phyloP scores from a whole-genome alignment of 78 protist genomes.

The Dictyostelium capitatum region DNA sequence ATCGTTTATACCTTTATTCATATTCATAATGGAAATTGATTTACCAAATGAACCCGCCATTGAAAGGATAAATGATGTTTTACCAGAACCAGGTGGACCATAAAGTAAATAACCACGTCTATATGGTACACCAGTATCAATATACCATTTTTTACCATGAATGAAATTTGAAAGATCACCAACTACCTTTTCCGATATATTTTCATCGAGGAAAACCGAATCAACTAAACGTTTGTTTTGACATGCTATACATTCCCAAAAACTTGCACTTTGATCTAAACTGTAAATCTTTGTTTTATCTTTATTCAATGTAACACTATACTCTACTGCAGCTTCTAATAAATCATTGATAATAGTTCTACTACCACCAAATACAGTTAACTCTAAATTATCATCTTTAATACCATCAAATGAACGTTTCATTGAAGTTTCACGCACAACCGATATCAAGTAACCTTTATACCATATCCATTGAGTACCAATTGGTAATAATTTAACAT shows the following conservation, averaged over 20 bases:
- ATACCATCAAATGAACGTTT: slow-evolving; percentile 43
- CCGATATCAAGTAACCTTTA: slow-evolving; percentile 21
- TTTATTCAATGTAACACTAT: slow-evolving; percentile 31
- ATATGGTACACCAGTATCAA: slow-evolving; percentile 83
- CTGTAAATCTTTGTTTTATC: slow-evolving; percentile 66
- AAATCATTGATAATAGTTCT: neutral
- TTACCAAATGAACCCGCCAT: slow-evolving; percentile 63
- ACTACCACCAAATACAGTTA: slow-evolving; percentile 30
- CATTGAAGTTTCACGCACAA: slow-evolving; percentile 2
- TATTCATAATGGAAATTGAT: slow-evolving; percentile 68
- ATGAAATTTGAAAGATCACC: slow-evolving; percentile 71
- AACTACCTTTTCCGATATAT: slow-evolving; percentile 2
- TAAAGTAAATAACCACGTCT: slow-evolving; percentile 84
- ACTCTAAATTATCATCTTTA: slow-evolving; percentile 26
- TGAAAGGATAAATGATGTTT: slow-evolving; percentile 74
- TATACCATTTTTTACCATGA: slow-evolving; percentile 77
- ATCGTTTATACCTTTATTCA: slow-evolving; percentile 62
- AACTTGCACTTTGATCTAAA: slow-evolving; percentile 23
- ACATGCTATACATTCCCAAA: slow-evolving; percentile 67
- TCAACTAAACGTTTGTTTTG: slow-evolving; percentile 69
- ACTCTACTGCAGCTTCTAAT: slow-evolving; percentile 25
- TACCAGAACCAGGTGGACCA: slow-evolving; percentile 91
- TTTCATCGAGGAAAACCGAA: slow-evolving; percentile 73
- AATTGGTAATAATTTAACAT: slow-evolving; percentile 7
- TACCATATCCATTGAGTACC: slow-evolving; percentile 31